Base-by-base conservation (phyloP, 805 yeast species). In the Kazachstania bromeliacearum region DNA sequence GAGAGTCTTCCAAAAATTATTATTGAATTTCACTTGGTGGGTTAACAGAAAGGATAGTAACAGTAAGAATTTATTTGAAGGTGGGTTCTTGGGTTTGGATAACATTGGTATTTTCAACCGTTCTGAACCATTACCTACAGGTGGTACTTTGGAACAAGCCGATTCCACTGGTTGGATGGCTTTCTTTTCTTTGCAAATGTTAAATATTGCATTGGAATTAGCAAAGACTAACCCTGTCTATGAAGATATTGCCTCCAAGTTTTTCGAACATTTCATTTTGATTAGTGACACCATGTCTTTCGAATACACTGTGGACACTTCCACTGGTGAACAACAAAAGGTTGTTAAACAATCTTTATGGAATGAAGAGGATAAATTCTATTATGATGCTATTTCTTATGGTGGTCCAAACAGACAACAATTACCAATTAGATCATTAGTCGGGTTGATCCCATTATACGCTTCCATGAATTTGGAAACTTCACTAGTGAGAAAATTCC, bases 161-260 rank as follows among this genome's bases (percentile, higher is more conserved):
- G 96, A 87, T 61, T 82, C 94, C 12, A 88, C 96, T 8, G 96
- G 96, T 20, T 87, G 96, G 96, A 84, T 87, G 92, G 96, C 95
- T 0, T 87, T 89, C 64, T 87, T 80, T 63, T 74, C 82, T 21
- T 67, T 88, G 50, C 88, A 82, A 55, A 85, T 87, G 96, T 71
- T 88, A 60, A 87, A 85, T 59, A 88, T 88, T 55, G 88, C 96
- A 0, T 69, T 87, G 43, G 96, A 88, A 59, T 71, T 87, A 50
- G 89, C 96, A 15, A 85, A 82, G 56, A 75, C 79, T 33, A 77
- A 85, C 45, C 77, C 83, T 0, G 92, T 83, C 14, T 88, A 88
- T 62, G 95, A 87, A 62, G 92, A 85, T 57, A 83, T 85, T 59
- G 96, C 96, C 3, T 80, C 94, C 36, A 88, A 87, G 63, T 87